These are phyloP conservation scores for Apostasia ramifera DNA, from an alignment of 106 monocot genomes.

Conservation along the genomic window DNA sequence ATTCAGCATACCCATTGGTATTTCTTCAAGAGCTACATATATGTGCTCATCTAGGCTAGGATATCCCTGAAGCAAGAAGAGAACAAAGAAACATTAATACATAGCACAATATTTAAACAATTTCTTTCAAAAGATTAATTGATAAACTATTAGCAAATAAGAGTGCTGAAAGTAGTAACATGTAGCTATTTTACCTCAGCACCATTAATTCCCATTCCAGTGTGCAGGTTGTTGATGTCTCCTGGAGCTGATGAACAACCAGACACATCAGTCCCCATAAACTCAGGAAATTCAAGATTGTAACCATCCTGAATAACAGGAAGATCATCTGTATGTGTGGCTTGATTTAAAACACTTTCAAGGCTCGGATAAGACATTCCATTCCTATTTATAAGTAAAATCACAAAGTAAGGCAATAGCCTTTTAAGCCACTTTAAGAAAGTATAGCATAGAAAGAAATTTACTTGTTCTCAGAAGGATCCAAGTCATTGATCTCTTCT, in stretches of 20 bases:
- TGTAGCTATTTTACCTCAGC: conserved; percentile 25
- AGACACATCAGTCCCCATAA: conserved; percentile 50
- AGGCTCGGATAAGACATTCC: conserved; percentile 38
- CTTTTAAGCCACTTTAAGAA: neutral
- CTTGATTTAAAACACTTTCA: conserved; percentile 37
- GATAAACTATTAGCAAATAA: neutral
- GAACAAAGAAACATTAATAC: neutral
- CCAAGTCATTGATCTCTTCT: conserved; percentile 14
- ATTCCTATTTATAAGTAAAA: conserved; percentile 20
- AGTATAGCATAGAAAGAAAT: conserved; percentile 10
- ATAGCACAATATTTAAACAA: neutral
- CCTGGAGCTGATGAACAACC: conserved; percentile 35
- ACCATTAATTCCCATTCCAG: conserved; percentile 19
- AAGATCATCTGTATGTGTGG: conserved; percentile 43
- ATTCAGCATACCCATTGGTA: conserved; percentile 28
- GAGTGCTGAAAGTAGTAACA: neutral
- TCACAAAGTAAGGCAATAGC: neutral
- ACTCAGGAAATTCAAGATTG: conserved; percentile 38
- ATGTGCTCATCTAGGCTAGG: conserved; percentile 41
- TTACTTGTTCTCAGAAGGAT: conserved; percentile 46
- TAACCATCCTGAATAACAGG: conserved; percentile 57
- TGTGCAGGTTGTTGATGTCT: conserved; percentile 34
- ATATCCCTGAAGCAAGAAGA: conserved; percentile 27
- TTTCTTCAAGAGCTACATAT: conserved; percentile 38
- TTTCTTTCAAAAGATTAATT: neutral